These are phyloP conservation scores for Saccharum spontaneum DNA, from an alignment of 176 grass and related monocot species.

Conservation along the genomic window DNA sequence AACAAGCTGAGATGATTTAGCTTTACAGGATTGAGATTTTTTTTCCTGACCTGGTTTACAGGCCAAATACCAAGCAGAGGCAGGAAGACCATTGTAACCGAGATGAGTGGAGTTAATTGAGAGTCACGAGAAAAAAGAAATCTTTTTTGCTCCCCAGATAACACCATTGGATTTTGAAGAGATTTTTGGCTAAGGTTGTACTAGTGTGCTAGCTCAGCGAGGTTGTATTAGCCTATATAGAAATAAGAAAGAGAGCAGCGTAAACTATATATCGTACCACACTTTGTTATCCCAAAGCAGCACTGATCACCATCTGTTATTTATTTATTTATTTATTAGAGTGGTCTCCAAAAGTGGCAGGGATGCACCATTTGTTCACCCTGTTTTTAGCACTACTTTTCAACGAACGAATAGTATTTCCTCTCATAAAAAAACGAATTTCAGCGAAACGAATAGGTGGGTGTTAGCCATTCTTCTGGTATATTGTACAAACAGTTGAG, in stretches of 20 bases:
- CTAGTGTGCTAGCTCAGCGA: not conserved
- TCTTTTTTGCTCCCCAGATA: not conserved
- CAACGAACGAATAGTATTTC: too few species aligned
- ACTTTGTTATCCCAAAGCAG: not conserved
- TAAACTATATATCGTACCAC: not conserved
- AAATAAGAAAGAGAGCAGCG: not conserved
- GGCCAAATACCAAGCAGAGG: not conserved
- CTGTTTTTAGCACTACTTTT: too few species aligned
- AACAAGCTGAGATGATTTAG: slow-evolving; percentile 30
- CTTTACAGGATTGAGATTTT: not conserved
- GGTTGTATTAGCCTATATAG: not conserved
- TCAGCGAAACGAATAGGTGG: too few species aligned
- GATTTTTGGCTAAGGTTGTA: not conserved
- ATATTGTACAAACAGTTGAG: too few species aligned
- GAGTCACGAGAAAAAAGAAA: not conserved
- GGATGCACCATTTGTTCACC: too few species aligned
- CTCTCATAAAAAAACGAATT: too few species aligned
- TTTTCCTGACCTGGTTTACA: not conserved
- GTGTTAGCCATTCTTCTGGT: too few species aligned
- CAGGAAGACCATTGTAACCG: slow-evolving; percentile 34
- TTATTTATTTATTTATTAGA: not conserved
- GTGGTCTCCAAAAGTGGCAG: too few species aligned
- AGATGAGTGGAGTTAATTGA: slow-evolving; percentile 18
- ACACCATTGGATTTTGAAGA: not conserved
- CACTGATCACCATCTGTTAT: not conserved